Percentiles rank a stretch among this genome's conserved stretches.
Conservation (phyloP, 495 filamentous ascomycete species). For the Jackrogersella minutella region DNA sequence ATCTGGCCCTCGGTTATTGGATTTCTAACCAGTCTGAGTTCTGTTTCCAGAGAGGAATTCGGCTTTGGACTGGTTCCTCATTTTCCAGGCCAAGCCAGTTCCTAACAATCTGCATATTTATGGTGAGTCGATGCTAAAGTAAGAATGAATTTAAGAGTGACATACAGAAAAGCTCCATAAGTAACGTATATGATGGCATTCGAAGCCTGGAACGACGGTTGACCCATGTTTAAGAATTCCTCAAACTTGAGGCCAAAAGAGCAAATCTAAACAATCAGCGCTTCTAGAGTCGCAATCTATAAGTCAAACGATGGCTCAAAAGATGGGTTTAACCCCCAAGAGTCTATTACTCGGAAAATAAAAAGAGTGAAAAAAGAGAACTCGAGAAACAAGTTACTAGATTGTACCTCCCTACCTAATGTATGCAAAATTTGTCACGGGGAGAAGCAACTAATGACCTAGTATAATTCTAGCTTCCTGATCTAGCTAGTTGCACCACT, state of each 20-base stretch:
- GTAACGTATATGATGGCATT: constrained; percentile 80
- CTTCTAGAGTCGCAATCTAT: neutral
- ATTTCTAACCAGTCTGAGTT: constrained; percentile 75
- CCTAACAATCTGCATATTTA: constrained; percentile 62
- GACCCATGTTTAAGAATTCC: constrained; percentile 61
- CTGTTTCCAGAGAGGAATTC: constrained; percentile 74
- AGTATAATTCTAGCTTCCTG: constrained; percentile 16
- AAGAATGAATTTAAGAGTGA: neutral
- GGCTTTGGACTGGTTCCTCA: constrained; percentile 72
- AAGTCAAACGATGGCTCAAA: neutral
- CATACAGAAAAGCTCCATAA: constrained; percentile 76
- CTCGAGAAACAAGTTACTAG: neutral
- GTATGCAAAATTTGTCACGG: constrained; percentile 21
- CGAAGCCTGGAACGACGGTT: constrained; percentile 72
- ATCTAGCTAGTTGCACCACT: constrained; percentile 11
- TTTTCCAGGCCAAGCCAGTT: constrained; percentile 70
- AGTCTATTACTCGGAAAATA: neutral
- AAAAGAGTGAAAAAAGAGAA: neutral
- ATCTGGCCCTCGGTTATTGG: constrained; percentile 18
- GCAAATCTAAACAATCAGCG: neutral
- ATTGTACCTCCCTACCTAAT: too few relatives aligned
- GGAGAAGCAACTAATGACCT: constrained; percentile 6
- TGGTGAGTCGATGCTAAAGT: neutral
- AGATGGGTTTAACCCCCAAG: neutral
- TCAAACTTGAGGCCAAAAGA: neutral